Evolutionary conservation across 2,329 filamentous ascomycete species (phyloP).

Genomic region (Zasmidium cellare): DNA sequence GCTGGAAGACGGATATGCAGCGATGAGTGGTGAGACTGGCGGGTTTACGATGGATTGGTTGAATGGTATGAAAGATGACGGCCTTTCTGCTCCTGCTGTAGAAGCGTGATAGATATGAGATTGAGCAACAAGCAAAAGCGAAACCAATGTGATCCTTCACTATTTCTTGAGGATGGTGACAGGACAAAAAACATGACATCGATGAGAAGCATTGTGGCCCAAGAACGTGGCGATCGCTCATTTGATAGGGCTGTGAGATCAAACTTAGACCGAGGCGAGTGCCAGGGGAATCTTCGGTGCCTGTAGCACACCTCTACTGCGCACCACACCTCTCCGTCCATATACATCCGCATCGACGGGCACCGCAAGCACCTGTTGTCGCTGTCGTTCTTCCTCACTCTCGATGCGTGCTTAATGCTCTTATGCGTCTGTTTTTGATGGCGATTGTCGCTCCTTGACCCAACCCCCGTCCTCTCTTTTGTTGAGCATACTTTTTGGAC

Average conservation of each 20-base stretch:
- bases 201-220: background rate
- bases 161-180: background rate
- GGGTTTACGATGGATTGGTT: conserved; percentile 38
- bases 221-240: background rate
- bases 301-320: background rate
- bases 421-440: conserved; percentile 3
- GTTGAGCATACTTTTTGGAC: conserved; percentile 6
- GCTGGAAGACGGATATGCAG: conserved; percentile 35
- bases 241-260: background rate
- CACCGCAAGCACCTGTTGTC: background rate
- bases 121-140: background rate
- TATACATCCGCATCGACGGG: background rate
- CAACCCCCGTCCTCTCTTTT: conserved; percentile 8
- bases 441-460: conserved; percentile 11
- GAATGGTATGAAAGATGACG: conserved; percentile 32
- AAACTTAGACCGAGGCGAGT: background rate
- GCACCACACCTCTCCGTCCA: background rate
- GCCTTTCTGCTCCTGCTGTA: conserved; percentile 12
- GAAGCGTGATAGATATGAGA: background rate
- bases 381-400: background rate
- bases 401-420: conserved; percentile 9
- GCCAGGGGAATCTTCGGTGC: background rate
- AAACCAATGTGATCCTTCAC: too few species aligned
- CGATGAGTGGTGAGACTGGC: conserved; percentile 34
- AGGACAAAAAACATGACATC: too few species aligned